phyloP scores from a whole-genome alignment of 2,329 filamentous ascomycete genomes.

The Aureobasidium sp. region DNA sequence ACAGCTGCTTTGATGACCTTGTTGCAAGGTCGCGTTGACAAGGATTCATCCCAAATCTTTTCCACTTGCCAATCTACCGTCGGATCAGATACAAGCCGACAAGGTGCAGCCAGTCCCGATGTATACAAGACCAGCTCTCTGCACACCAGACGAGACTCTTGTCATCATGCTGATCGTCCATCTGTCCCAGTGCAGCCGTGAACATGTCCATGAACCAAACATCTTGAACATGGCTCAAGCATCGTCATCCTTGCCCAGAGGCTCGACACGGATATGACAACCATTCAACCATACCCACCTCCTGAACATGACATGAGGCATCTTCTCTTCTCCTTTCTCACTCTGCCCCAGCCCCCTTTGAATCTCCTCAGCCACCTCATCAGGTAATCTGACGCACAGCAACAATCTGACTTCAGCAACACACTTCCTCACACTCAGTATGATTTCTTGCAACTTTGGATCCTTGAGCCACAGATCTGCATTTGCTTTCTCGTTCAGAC shows the following conservation, averaged over 20 bases:
- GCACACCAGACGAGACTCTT: background rate
- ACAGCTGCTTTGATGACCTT: too few species aligned
- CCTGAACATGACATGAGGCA: conserved; percentile 7
- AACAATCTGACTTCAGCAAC: background rate
- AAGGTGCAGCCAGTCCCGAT: background rate
- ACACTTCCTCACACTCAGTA: conserved; percentile 16
- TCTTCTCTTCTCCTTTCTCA: background rate
- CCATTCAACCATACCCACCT: conserved; percentile 8
- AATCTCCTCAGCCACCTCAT: background rate
- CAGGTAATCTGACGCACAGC: conserved; percentile 6
- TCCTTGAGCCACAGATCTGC: conserved; percentile 16
- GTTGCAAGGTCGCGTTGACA: background rate
- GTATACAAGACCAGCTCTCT: background rate
- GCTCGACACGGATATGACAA: conserved; percentile 13
- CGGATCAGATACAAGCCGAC: background rate
- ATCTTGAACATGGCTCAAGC: background rate
- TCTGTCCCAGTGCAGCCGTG: background rate
- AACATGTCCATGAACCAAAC: background rate
- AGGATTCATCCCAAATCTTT: background rate
- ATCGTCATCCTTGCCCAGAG: conserved; percentile 8
- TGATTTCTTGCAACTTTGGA: conserved; percentile 14
- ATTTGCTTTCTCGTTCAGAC: conserved; percentile 14
- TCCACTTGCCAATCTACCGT: background rate
- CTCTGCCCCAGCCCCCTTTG: background rate
- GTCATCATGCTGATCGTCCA: background rate